Base-by-base conservation (phyloP, 2,329 filamentous ascomycete species). In the Periglandula ipomoeae region DNA sequence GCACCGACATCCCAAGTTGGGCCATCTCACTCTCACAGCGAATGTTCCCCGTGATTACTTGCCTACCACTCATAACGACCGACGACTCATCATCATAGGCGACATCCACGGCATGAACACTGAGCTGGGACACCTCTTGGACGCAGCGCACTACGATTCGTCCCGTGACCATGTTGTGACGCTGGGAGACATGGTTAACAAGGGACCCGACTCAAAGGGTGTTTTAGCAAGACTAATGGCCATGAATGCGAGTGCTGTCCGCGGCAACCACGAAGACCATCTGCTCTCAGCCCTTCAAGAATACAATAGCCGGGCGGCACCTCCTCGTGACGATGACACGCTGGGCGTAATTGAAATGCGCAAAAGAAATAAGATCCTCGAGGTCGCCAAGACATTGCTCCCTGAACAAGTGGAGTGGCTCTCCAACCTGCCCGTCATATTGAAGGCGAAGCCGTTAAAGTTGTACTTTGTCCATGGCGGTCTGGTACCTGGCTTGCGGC, bases 251-350 rank as follows among this genome's bases (percentile, higher is more conserved):
- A 87, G 84, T 26, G 87, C 82, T 53, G 89, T 97, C 8, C 83
- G 91, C 45, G 93, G 93, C 17, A 96, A 96, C 67, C 87, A 95
- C 68, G 93, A 98, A 63, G 90, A 97, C 63, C 78, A 82, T 20
- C 74, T 96, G 19, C 74, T 97, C n/a, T 74, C 84, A 8, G 76
- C 82, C 1, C 78, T 82, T 61, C 52, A 57, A n/a, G 55, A 60
- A 17, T 44, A 59, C 49, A 53, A 58, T 40, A 44, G 51, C 23
- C 59, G 58, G 60, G 60, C 47, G 54, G 62, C 34, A 50, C 53
- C 44, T 59, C 59, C 19, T 57, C 35, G 15, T 4, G 17, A 27
- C 2, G 6, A 5, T 30, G n/a, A 57, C 62, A 17, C 32, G 30
- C 53, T 61, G 47, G 49, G 55, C 24, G 46, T 56, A 10, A 55